phyloP scores from a whole-genome alignment of 306 rosid species.

The Lathyrus oleraceus region DNA sequence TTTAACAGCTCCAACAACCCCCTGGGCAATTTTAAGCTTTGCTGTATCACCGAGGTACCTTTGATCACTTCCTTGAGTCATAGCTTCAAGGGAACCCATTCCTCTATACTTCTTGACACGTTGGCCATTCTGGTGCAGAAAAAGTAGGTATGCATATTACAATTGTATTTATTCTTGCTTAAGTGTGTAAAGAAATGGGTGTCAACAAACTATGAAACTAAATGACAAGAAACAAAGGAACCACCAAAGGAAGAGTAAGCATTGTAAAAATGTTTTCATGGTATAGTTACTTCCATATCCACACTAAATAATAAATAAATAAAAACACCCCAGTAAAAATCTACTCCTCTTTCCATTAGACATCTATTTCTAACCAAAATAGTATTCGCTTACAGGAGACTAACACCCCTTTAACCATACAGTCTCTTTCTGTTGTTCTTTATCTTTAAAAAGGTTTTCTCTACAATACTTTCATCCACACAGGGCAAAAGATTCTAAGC shows the following conservation, averaged over 20 bases:
- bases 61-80: constrained; percentile 92
- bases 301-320: not conserved
- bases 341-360: not conserved
- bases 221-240: constrained; percentile 12
- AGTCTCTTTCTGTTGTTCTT: not conserved
- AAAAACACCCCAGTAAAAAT: not conserved
- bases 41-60: constrained; percentile 87
- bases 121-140: constrained; percentile 64
- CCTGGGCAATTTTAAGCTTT: constrained; percentile 90
- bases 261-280: not conserved
- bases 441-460: constrained; percentile 7
- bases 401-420: not conserved
- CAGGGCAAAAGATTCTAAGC: not conserved
- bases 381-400: not conserved
- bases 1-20: constrained; percentile 92
- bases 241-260: not conserved
- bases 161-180: constrained; percentile 8
- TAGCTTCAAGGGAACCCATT: constrained; percentile 98
- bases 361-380: not conserved
- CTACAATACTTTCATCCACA: not conserved
- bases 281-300: constrained; percentile 1
- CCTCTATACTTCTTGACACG: constrained; percentile 85
- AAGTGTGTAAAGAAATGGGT: constrained; percentile 8
- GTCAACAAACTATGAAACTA: constrained; percentile 11
- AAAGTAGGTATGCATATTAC: constrained; percentile 21